These are phyloP conservation scores for Dothistroma septosporum DNA, from an alignment of 2,329 filamentous ascomycete genomes.

Conservation along the genomic window DNA sequence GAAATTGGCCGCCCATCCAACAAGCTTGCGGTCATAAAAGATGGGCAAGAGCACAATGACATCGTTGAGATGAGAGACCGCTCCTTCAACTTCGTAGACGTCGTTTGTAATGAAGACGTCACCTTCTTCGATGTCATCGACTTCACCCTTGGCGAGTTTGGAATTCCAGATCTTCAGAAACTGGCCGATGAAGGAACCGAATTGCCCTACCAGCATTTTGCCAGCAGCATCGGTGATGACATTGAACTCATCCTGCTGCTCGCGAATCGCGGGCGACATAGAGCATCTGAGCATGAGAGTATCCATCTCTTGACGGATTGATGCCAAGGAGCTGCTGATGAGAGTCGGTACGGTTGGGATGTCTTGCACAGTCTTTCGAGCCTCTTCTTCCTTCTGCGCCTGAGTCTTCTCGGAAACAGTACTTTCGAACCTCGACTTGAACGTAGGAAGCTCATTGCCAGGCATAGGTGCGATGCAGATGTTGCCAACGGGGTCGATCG, in stretches of 20 bases:
- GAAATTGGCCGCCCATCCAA: constrained; percentile 30
- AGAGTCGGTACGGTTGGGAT: constrained; percentile 27
- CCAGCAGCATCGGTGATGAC: constrained; percentile 27
- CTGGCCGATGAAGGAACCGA: constrained; percentile 28
- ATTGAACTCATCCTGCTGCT: constrained; percentile 30
- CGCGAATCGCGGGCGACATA: constrained; percentile 28
- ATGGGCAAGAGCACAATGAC: constrained; percentile 24
- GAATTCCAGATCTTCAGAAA: constrained; percentile 29
- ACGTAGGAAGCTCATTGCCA: constrained; percentile 26
- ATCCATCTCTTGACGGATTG: constrained; percentile 27
- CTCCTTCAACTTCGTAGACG: constrained; percentile 28
- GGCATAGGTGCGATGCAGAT: constrained; percentile 27
- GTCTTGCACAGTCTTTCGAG: constrained; percentile 24
- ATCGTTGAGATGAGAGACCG: constrained; percentile 28
- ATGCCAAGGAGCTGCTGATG: constrained; percentile 25
- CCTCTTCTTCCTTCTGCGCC: constrained; percentile 22
- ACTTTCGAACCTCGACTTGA: constrained; percentile 24
- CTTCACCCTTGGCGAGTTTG: constrained; percentile 23
- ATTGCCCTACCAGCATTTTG: constrained; percentile 28
- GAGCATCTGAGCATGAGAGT: constrained; percentile 29
- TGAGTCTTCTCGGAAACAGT: constrained; percentile 21
- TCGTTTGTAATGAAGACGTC: constrained; percentile 30
- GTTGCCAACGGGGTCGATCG: constrained; percentile 25
- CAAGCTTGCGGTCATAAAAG: constrained; percentile 26
- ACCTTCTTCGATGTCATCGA: constrained; percentile 26